phyloP scores from a whole-genome alignment of 1,284 basidiomycete species.

The Ustilago trichophora region DNA sequence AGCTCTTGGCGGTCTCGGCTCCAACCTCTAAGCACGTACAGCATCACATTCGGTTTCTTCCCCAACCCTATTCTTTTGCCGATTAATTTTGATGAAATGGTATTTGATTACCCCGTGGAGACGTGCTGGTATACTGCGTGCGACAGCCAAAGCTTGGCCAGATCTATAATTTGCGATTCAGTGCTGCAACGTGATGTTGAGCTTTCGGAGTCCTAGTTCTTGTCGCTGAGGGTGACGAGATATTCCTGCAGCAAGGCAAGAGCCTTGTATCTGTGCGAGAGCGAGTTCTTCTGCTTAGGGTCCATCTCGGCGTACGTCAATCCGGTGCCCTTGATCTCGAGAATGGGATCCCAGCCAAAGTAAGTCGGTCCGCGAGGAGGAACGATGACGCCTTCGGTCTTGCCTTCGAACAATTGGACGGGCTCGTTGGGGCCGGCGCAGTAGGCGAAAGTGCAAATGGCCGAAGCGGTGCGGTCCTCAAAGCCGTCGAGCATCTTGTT shows the following conservation, averaged over 20 bases:
- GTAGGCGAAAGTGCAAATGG: conserved; percentile 96
- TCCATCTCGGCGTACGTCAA: conserved; percentile 49
- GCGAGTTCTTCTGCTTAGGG: conserved; percentile 57
- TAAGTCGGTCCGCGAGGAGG: conserved; percentile 78
- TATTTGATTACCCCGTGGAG: conserved; percentile 2
- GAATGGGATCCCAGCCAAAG: conserved; percentile 92
- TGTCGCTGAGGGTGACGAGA: conserved; percentile 67
- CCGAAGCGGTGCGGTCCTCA: conserved; percentile 80
- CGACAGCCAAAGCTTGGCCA: too few species aligned
- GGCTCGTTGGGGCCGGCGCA: conserved; percentile 67
- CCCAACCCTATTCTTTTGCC: neutral
- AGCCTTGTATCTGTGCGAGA: conserved; percentile 89
- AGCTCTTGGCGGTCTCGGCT: conserved; percentile 1
- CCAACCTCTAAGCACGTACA: too few species aligned
- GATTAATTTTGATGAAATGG: conserved; percentile 4
- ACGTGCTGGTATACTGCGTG: too few species aligned
- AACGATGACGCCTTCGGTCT: conserved; percentile 87
- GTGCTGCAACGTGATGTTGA: neutral
- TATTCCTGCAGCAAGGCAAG: conserved; percentile 81
- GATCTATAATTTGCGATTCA: too few species aligned
- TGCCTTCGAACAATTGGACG: conserved; percentile 82
- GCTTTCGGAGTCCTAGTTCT: neutral
- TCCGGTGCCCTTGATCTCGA: conserved; percentile 77
- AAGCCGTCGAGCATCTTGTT: conserved; percentile 89
- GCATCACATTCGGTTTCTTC: too few species aligned